Base-by-base conservation (phyloP, 768 basidiomycete genomes). In the Tephrocybe rancida region DNA sequence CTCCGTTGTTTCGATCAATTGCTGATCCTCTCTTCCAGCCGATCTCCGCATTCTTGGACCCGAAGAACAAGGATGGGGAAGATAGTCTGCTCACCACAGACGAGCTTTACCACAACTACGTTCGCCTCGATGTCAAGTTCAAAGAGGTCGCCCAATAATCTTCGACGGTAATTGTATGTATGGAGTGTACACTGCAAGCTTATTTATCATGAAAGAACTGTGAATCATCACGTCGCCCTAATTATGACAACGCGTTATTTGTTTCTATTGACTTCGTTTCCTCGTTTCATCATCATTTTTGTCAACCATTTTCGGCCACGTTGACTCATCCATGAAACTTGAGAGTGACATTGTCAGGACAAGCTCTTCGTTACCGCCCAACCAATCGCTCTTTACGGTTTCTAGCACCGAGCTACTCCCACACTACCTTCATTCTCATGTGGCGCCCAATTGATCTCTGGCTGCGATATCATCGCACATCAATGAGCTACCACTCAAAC, bases 71-170 rank as follows among this genome's bases (percentile, higher is more conserved):
- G 43, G 72, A 79, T 44, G 75, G 73, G 24, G 81, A 85, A 50
- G 86, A 90, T 64, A 87, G 84, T 2, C 71, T 90, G 35, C 68
- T 90, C 52, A 84, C 86, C 19, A 81, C 83, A 19, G 84, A 84
- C 49, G 87, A 90, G 70, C 62, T 90, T 35, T 90, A 90, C 70
- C 82, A 88, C 70, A 86, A 88, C 61, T 88, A 81, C 56, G 83
- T 87, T 43, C 77, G 81, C 35, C 75, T 75, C 50, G 82, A 85
- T 66, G 79, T 88, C 22, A 67, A 58, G 38, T 70, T 70, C 51
- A 69, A 67, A 56, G 68, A 53, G 37, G 51, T 49, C 18, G 32
- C 44, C 37, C 50, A 46, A 35, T 54, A 60, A 35, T 29, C n/a
- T 52, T 8, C 41, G 4, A 44, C 26, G n/a, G 25, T 44, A n/a